A percentile compares a stretch with the other conserved stretches of the same genome.
Conservation (phyloP, 1,139 yeast genomes). For the Kluyveromyces sp. region DNA sequence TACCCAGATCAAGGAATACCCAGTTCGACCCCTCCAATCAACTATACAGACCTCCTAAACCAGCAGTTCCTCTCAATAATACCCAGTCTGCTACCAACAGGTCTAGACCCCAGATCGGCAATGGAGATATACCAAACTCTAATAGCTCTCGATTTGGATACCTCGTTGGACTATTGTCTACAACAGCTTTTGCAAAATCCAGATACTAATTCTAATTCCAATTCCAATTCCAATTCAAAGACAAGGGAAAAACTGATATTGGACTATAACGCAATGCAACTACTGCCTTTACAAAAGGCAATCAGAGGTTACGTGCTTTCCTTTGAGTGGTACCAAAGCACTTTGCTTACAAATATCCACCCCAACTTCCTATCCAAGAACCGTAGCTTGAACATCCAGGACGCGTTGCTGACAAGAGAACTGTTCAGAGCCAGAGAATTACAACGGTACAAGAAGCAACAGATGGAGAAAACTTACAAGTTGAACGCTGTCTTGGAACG, state of each 20-base stretch:
- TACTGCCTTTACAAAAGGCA: constrained; percentile 57
- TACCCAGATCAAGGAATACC: constrained; percentile 34
- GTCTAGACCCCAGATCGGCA: constrained; percentile 61
- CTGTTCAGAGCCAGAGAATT: constrained; percentile 31
- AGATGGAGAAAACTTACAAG: constrained; percentile 27
- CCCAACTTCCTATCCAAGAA: constrained; percentile 68
- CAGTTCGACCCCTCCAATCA: constrained; percentile 36
- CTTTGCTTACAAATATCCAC: constrained; percentile 62
- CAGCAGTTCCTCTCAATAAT: constrained; percentile 51
- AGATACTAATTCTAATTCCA: constrained; percentile 1
- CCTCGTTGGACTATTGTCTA: constrained; percentile 28
- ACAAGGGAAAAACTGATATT: constrained; percentile 30
- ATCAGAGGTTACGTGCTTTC: constrained; percentile 56
- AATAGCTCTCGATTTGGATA: constrained; percentile 33
- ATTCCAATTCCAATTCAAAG: constrained; percentile 25
- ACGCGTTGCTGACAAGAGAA: constrained; percentile 36
- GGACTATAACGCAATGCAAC: constrained; percentile 43
- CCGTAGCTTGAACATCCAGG: constrained; percentile 46
- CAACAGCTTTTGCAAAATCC: constrained; percentile 13
- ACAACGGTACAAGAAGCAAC: constrained; percentile 27
- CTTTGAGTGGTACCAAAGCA: constrained; percentile 57
- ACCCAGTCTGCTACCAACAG: constrained; percentile 71
- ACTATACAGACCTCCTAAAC: constrained; percentile 44
- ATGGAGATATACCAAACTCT: constrained; percentile 42
- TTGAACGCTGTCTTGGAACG: constrained; percentile 28